Percentiles rank a stretch among this genome's conserved stretches.
Evolutionary conservation across 2,329 filamentous ascomycete genomes (phyloP).

Genomic region (Teratosphaeria gauchensis): DNA sequence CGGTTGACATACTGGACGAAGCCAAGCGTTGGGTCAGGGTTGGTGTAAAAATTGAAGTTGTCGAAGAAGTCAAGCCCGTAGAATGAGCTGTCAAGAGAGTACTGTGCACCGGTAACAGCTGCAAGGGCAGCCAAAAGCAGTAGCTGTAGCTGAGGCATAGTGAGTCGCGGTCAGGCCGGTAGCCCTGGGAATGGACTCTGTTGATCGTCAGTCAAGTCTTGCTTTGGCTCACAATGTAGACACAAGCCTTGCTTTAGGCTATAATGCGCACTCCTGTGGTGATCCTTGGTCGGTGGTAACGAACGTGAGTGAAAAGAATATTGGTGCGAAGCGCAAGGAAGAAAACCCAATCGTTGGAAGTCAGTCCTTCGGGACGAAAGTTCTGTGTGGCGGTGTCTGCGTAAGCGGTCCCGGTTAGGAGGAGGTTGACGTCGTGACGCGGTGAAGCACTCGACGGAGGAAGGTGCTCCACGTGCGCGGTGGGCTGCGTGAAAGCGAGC

Average conservation of each 20-base stretch:
- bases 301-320: neutral
- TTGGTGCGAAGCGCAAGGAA: neutral
- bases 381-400: neutral
- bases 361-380: neutral
- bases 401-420: too few relatives aligned
- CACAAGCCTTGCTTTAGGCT: neutral
- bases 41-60: constrained; percentile 21
- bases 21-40: constrained; percentile 15
- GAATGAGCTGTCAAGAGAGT: constrained; percentile 36
- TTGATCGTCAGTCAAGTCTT: neutral
- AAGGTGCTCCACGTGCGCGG: neutral
- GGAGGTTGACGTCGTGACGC: neutral
- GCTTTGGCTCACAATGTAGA: neutral
- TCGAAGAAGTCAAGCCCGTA: constrained; percentile 25
- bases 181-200: neutral
- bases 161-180: neutral
- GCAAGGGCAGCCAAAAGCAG: neutral
- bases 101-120: constrained; percentile 1
- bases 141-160: neutral
- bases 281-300: neutral
- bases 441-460: neutral
- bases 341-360: neutral
- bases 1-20: constrained; percentile 31
- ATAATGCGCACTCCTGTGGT: neutral
- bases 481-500: neutral